phyloP scores from a whole-genome alignment of 257 asterid species.

The Avicennia marina region DNA sequence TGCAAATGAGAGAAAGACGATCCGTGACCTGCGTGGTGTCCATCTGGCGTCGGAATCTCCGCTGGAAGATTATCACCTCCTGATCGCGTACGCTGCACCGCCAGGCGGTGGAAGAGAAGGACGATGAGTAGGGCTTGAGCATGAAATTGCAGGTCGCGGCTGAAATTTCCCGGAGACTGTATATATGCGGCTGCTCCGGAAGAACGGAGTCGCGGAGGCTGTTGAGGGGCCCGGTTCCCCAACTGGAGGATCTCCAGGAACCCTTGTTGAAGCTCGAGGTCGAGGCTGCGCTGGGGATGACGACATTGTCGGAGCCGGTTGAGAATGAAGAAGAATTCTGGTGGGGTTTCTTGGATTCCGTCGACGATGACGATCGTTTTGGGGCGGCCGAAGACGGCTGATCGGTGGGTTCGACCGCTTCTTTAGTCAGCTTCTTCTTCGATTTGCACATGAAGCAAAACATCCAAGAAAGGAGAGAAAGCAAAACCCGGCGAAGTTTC shows the following conservation, averaged over 20 bases:
- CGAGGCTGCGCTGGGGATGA: neutral
- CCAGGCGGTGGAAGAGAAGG: constrained; percentile 73
- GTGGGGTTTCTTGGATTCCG: too few species aligned
- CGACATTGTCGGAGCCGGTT: neutral
- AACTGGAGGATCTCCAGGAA: constrained; percentile 17
- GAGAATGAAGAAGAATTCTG: neutral
- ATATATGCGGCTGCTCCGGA: constrained; percentile 55
- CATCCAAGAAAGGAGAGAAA: too few species aligned
- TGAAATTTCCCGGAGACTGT: constrained; percentile 49
- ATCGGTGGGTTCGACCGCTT: too few species aligned
- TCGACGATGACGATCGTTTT: too few species aligned
- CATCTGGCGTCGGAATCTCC: constrained; percentile 65
- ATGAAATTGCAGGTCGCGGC: constrained; percentile 61
- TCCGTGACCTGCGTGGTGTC: constrained; percentile 49
- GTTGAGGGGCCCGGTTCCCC: constrained; percentile 33
- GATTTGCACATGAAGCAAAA: too few species aligned
- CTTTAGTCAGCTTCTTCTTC: too few species aligned
- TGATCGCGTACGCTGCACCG: constrained; percentile 54
- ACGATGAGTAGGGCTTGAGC: constrained; percentile 42
- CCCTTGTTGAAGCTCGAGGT: neutral
- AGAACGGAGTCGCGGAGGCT: constrained; percentile 50
- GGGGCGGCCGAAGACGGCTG: too few species aligned
- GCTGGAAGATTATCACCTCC: constrained; percentile 44
- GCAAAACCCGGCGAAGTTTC: too few species aligned
- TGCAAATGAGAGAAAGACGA: constrained; percentile 56